Percentiles rank a stretch among this genome's conserved stretches.
Evolutionary conservation across 306 rosid species (phyloP).

Genomic region (Quercus bicolor): DNA sequence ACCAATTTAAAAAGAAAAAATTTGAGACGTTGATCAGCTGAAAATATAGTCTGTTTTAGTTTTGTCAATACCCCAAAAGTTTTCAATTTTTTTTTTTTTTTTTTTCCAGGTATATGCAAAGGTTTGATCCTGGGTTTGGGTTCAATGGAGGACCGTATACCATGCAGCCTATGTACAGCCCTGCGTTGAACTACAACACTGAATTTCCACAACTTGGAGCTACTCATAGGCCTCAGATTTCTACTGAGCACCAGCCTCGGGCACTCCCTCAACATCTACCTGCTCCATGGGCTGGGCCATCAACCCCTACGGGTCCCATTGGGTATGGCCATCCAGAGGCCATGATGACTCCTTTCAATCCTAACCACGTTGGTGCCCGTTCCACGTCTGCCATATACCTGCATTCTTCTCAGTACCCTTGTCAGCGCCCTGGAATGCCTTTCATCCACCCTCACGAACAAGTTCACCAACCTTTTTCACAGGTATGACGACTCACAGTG

Average conservation of each 20-base stretch:
- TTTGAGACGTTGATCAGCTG: not conserved
- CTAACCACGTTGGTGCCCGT: conserved; percentile 68
- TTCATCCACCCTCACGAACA: conserved; percentile 79
- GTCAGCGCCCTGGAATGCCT: conserved; percentile 87
- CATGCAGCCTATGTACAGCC: conserved; percentile 83
- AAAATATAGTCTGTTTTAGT: not conserved
- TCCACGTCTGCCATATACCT: conserved; percentile 63
- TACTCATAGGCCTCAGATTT: conserved; percentile 71
- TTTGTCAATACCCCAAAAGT: not conserved
- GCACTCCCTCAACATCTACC: conserved; percentile 74
- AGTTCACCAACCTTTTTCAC: conserved; percentile 76
- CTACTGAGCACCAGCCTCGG: conserved; percentile 72
- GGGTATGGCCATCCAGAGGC: conserved; percentile 87
- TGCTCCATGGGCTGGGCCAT: conserved; percentile 70
- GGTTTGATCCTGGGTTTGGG: conserved; percentile 97
- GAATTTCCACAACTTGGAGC: conserved; percentile 98
- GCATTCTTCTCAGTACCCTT: conserved; percentile 87
- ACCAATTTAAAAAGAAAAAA: too few species aligned
- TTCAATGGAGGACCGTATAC: conserved; percentile 86
- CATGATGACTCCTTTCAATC: conserved; percentile 68
- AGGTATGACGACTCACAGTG: conserved; percentile 42
- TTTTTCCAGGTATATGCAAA: conserved; percentile 78
- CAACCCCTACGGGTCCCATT: conserved; percentile 61
- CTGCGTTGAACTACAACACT: conserved; percentile 83
- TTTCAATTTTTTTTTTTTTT: conserved; percentile 11